These are phyloP conservation scores for Eremothecium cymbalariae DNA, from an alignment of 1,139 yeast species.

Conservation along the genomic window DNA sequence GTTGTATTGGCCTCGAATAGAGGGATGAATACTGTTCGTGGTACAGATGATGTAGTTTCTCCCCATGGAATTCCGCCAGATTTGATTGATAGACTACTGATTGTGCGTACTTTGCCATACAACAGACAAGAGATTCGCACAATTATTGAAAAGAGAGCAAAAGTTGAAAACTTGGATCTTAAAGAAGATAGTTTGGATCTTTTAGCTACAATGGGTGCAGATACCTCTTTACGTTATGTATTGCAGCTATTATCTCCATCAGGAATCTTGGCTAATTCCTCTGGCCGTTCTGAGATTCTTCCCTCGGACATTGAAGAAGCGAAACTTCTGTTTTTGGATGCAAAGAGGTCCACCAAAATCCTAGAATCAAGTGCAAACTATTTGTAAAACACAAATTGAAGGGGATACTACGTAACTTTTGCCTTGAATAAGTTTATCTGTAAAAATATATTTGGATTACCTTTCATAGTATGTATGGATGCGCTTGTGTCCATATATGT, in stretches of 20 bases:
- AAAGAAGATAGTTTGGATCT: constrained; percentile 60
- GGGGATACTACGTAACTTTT: too few relatives aligned
- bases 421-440: not conserved
- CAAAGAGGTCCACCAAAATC: constrained; percentile 73
- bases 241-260: constrained; percentile 88
- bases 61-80: constrained; percentile 98
- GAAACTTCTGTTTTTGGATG: constrained; percentile 76
- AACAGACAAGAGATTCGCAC: constrained; percentile 71
- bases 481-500: too few relatives aligned
- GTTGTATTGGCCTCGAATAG: constrained; percentile 94
- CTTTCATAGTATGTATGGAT: not conserved
- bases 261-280: constrained; percentile 67
- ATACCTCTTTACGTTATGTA: constrained; percentile 81
- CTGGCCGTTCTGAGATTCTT: constrained; percentile 63
- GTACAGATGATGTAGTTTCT: constrained; percentile 78
- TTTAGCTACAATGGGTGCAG: constrained; percentile 62
- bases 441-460: not conserved
- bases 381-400: constrained; percentile 24
- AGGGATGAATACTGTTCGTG: constrained; percentile 85
- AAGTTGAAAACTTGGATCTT: constrained; percentile 61
- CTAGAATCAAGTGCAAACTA: constrained; percentile 40
- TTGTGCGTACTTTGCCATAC: constrained; percentile 87
- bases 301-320: constrained; percentile 79
- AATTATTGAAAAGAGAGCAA: constrained; percentile 74
- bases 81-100: constrained; percentile 79